Evolutionary conservation across 371 early-diverging fungal species (phyloP).

Genomic region (Apophysomyces ossiformis): DNA sequence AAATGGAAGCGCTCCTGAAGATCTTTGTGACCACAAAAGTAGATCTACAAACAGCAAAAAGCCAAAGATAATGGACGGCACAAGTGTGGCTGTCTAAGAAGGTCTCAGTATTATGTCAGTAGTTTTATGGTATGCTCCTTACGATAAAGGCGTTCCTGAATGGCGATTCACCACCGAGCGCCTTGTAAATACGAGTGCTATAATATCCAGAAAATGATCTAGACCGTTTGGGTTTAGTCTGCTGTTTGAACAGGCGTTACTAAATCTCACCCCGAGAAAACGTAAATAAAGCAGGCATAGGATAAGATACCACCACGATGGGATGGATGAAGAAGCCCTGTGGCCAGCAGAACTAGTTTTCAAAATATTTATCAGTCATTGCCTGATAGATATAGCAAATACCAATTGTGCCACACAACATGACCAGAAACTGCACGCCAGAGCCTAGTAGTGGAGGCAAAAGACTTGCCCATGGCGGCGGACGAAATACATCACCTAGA

Average conservation of each 20-base stretch:
- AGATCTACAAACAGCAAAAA: conserved; percentile 69
- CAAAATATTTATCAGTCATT: neutral
- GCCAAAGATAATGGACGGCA: conserved; percentile 51
- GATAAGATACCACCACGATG: conserved; percentile 77
- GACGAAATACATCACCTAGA: conserved; percentile 86
- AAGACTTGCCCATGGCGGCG: conserved; percentile 64
- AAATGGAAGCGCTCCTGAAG: conserved; percentile 84
- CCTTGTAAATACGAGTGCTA: conserved; percentile 79
- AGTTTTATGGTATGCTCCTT: neutral
- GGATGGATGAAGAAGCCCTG: conserved; percentile 84
- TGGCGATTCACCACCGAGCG: conserved; percentile 78
- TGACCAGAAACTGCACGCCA: conserved; percentile 77
- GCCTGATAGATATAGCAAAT: conserved; percentile 11
- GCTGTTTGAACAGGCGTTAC: conserved; percentile 18
- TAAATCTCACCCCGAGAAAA: conserved; percentile 65
- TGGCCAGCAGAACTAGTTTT: conserved; percentile 63
- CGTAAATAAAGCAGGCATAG: conserved; percentile 70
- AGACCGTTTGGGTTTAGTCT: neutral
- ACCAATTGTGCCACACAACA: conserved; percentile 51
- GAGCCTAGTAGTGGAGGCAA: conserved; percentile 80
- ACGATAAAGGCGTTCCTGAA: conserved; percentile 65
- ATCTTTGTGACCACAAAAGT: conserved; percentile 74
- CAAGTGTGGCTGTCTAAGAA: conserved; percentile 48
- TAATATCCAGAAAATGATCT: conserved; percentile 73
- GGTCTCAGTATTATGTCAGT: neutral